Evolutionary conservation across 225 moss, liverwort and hornwort species (phyloP).

Genomic region (Asterella californica): DNA sequence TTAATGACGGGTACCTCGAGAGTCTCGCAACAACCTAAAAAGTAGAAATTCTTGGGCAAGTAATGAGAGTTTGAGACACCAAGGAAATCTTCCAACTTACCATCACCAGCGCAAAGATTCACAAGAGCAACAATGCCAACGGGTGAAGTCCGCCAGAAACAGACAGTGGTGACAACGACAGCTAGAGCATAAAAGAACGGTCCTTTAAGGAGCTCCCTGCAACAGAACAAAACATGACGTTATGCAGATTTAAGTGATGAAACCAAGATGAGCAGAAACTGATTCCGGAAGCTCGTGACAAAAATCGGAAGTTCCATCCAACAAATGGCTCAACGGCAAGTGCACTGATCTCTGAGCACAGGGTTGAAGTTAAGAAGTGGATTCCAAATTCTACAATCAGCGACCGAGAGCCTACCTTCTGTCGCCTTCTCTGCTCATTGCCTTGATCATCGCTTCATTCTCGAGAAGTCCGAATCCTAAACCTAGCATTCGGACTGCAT

Average conservation of each 20-base stretch:
- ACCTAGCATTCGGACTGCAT: constrained; percentile 66
- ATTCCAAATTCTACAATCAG: not conserved
- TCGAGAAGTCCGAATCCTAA: constrained; percentile 70
- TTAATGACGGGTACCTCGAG: not conserved
- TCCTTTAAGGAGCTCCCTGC: constrained; percentile 76
- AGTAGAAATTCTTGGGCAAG: not conserved
- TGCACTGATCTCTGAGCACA: too few species aligned
- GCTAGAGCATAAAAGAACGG: constrained; percentile 76
- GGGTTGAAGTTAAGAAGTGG: not conserved
- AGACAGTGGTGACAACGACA: constrained; percentile 59
- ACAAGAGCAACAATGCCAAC: constrained; percentile 70
- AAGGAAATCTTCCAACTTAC: constrained; percentile 27
- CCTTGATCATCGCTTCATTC: constrained; percentile 72
- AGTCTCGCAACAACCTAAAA: not conserved
- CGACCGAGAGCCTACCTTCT: constrained; percentile 47
- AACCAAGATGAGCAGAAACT: not conserved
- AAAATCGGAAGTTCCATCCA: too few species aligned
- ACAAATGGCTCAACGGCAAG: too few species aligned
- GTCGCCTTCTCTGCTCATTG: constrained; percentile 76
- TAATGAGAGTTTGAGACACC: not conserved
- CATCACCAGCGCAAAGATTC: constrained; percentile 89
- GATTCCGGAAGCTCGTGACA: not conserved
- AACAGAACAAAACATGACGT: constrained; percentile 4
- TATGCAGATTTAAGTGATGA: not conserved
- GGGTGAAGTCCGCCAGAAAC: constrained; percentile 83